Percentiles rank a stretch among this genome's conserved stretches.
Conservation (phyloP, 805 yeast species). For the Brettanomyces bruxellensis region DNA sequence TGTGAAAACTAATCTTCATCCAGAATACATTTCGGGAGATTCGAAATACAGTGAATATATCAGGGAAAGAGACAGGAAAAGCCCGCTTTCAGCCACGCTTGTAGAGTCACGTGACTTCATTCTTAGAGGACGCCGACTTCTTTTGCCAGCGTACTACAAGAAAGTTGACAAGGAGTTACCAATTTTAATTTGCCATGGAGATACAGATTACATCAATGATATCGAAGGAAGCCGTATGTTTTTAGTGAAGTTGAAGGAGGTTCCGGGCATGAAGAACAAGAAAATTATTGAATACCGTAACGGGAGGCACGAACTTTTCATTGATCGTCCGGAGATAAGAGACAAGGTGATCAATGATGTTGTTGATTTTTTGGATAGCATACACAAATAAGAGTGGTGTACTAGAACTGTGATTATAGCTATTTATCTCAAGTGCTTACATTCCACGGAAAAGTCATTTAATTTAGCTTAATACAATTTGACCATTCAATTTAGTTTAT, state of each 20-base stretch:
- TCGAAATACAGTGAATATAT: constrained; percentile 37
- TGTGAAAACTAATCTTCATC: constrained; percentile 45
- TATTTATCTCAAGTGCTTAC: too few relatives aligned
- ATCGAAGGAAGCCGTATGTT: constrained; percentile 37
- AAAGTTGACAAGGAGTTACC: constrained; percentile 34
- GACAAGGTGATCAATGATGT: constrained; percentile 41
- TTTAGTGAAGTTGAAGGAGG: constrained; percentile 19
- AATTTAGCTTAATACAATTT: too few relatives aligned
- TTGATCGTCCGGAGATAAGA: constrained; percentile 40
- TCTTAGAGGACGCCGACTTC: constrained; percentile 47
- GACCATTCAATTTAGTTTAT: too few relatives aligned
- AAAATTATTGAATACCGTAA: constrained; percentile 12
- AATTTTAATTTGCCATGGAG: constrained; percentile 53
- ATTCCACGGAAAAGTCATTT: too few relatives aligned
- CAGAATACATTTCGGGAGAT: constrained; percentile 48
- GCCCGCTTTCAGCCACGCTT: constrained; percentile 45
- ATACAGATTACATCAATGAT: constrained; percentile 53
- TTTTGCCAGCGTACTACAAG: constrained; percentile 27
- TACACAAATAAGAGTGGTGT: neutral
- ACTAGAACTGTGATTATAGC: too few relatives aligned
- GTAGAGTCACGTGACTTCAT: constrained; percentile 52
- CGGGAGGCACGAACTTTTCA: constrained; percentile 36
- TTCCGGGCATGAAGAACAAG: constrained; percentile 22
- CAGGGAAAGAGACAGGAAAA: constrained; percentile 28
- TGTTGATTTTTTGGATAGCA: constrained; percentile 8